These are phyloP conservation scores for Capronia coronata DNA, from an alignment of 2,329 filamentous ascomycete genomes.

Conservation along the genomic window DNA sequence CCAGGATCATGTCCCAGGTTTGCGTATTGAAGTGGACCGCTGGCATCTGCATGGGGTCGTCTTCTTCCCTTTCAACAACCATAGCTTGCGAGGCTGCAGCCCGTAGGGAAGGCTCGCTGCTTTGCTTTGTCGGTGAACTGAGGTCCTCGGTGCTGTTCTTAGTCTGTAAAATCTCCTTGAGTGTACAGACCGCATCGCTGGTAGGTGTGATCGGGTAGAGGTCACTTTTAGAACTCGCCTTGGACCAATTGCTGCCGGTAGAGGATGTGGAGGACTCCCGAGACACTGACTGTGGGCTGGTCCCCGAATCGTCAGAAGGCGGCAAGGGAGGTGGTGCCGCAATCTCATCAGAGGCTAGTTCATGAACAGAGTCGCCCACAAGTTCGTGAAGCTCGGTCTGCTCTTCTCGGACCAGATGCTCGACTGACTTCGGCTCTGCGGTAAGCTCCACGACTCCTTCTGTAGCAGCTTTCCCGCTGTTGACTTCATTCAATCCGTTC, in stretches of 20 bases:
- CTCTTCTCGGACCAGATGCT: slow-evolving; percentile 8
- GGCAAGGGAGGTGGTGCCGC: slow-evolving; percentile 4
- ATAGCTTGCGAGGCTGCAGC: neutral
- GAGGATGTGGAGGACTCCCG: slow-evolving; percentile 26
- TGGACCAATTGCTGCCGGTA: slow-evolving; percentile 17
- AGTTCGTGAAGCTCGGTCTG: slow-evolving; percentile 8
- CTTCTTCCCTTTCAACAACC: slow-evolving; percentile 7
- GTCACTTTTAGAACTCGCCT: slow-evolving; percentile 9
- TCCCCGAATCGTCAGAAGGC: slow-evolving; percentile 9
- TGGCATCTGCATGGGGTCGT: slow-evolving; percentile 12
- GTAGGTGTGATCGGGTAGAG: slow-evolving; percentile 11
- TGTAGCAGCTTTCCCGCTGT: neutral
- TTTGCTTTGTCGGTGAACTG: neutral
- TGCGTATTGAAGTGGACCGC: slow-evolving; percentile 28
- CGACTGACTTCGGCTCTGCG: slow-evolving; percentile 6
- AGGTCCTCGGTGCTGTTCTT: slow-evolving; percentile 1
- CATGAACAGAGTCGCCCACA: slow-evolving; percentile 8
- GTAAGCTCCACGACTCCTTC: slow-evolving; percentile 9
- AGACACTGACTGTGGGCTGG: slow-evolving; percentile 20
- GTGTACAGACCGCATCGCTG: slow-evolving; percentile 9
- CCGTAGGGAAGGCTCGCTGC: neutral
- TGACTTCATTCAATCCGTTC: slow-evolving; percentile 27
- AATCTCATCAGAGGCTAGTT: slow-evolving; percentile 11
- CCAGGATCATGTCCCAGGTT: slow-evolving; percentile 27
- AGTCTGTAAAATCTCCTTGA: slow-evolving; percentile 17